Evolutionary conservation across 495 filamentous ascomycete genomes (phyloP).

Genomic region (Daldinia vernicosa): DNA sequence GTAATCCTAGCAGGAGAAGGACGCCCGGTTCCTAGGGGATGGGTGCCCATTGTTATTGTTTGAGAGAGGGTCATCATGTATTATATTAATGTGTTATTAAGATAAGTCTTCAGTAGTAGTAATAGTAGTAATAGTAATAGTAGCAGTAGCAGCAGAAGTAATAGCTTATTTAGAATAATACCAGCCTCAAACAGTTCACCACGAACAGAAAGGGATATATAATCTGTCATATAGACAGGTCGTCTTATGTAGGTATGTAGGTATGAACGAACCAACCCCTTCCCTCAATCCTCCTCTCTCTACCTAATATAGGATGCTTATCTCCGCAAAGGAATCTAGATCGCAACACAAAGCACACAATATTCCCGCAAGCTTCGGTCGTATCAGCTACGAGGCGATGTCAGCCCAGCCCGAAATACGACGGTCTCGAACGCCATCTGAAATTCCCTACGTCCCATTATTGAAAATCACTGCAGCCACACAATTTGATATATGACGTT

Average conservation of each 20-base stretch:
- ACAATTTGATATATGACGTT: background rate
- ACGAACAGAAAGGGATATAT: background rate
- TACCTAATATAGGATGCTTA: constrained; percentile 1
- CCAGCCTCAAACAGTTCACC: background rate
- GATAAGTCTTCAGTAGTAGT: background rate
- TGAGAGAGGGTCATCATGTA: constrained; percentile 6
- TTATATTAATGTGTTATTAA: too few relatives aligned
- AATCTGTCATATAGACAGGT: background rate
- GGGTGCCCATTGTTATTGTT: background rate
- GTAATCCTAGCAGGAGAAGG: background rate
- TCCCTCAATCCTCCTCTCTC: background rate
- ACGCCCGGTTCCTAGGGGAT: background rate
- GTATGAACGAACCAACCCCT: too few relatives aligned
- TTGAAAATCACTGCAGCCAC: background rate
- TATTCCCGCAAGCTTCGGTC: background rate
- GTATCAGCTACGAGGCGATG: constrained; percentile 1
- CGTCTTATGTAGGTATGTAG: too few relatives aligned
- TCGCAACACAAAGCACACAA: background rate
- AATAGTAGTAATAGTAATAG: too few relatives aligned
- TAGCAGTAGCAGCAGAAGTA: too few relatives aligned
- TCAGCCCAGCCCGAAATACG: background rate
- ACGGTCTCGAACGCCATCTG: background rate
- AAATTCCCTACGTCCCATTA: background rate
- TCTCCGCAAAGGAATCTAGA: background rate
- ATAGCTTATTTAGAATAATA: background rate